Evolutionary conservation across 164 flowering plant genomes (phyloP), one percentile per base, ranked within the genome.

Genomic region (Liquidambar formosana): DNA sequence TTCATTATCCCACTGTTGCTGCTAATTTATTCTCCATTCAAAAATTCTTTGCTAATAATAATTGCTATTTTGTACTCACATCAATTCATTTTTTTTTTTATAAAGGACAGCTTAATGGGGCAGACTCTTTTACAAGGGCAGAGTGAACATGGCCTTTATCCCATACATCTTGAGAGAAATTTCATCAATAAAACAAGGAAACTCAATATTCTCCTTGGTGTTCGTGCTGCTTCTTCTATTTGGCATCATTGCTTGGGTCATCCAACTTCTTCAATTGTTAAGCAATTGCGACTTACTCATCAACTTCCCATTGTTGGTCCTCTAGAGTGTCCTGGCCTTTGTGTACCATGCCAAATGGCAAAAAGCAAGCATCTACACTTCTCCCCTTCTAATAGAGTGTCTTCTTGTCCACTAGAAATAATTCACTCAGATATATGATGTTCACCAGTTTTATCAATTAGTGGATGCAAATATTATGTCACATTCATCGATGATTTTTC

Each of bases 101-200:
- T 59, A 9, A 59, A 59, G 44, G 43, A 59, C n/a, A 59, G 10
- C 10, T 14, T 26, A 2, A 59, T 10, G 19, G 62, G 44, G 43
- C n/a, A 15, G 11, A 59, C 44, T 5, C 43, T 59, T 12, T 38
- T 59, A 4, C 10, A 59, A 27, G 62, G 62, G n/a, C 33, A 1
- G 62, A 18, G 18, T 59, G 62, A 59, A 58, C 12, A 28, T 33
- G 62, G 44, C 3, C 44, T 59, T 4, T 59, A 59, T 59, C 62
- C 62, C 9, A 27, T 59, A 11, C 19, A 27, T 59, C 10, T 14
- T 14, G 15, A 33, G 1, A 25, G 12, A 18, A 59, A 10, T 18
- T 33, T 9, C n/a, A 3, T 15, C 6, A 59, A 59, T 59, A 59
- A 59, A 59, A 3, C 21, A 33, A 2, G n/a, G 18, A 8, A 14